These are phyloP conservation scores for Ajuga chamaepitys DNA, from an alignment of 257 asterid species.

Conservation along the genomic window DNA sequence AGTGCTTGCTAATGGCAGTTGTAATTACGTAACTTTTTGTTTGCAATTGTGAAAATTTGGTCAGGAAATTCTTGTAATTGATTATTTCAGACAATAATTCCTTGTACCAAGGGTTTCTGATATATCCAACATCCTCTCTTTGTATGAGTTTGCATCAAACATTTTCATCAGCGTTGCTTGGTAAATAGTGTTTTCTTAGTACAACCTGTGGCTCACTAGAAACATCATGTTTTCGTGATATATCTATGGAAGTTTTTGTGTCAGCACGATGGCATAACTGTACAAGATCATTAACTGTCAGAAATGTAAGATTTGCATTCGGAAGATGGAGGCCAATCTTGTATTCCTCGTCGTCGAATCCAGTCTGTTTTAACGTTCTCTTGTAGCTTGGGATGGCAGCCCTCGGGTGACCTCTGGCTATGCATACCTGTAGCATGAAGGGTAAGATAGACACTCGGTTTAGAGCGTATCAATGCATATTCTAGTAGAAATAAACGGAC, in stretches of 20 bases:
- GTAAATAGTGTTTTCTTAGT: no score
- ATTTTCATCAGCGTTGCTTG: background rate
- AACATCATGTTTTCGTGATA: background rate
- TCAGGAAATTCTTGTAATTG: constrained; percentile 5
- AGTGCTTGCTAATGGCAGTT: constrained; percentile 18
- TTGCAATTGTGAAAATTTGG: background rate
- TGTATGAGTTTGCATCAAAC: background rate
- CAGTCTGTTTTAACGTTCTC: constrained; percentile 33
- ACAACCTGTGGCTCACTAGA: constrained; percentile 3
- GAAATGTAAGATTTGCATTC: constrained; percentile 35
- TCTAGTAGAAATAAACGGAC: no score
- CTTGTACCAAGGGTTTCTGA: background rate
- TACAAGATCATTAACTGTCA: constrained; percentile 52
- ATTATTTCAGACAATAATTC: constrained; percentile 4
- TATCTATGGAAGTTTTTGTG: background rate
- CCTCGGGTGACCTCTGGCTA: constrained; percentile 70
- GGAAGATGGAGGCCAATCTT: constrained; percentile 47
- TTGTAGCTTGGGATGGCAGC: constrained; percentile 41
- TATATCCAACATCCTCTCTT: no score
- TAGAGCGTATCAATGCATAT: background rate
- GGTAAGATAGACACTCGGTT: background rate
- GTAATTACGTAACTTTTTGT: constrained; percentile 20
- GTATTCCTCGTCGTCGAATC: constrained; percentile 36
- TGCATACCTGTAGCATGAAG: constrained; percentile 43
- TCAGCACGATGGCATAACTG: constrained; percentile 10